Conservation (phyloP, 257 asterid species). For the Mentha longifolia region DNA sequence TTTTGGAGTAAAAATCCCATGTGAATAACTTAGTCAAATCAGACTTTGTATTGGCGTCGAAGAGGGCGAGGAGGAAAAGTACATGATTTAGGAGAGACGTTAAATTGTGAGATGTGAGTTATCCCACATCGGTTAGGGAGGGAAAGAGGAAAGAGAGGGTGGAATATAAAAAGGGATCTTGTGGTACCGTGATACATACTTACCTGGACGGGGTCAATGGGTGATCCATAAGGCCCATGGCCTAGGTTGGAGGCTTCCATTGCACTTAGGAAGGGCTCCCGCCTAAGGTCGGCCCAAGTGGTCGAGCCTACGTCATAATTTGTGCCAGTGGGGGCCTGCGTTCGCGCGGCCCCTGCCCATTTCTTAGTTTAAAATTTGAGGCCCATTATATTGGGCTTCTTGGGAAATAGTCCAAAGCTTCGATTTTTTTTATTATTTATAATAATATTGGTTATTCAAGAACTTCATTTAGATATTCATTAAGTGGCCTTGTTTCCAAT, state of each 20-base stretch:
- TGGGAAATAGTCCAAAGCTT: too few relatives aligned
- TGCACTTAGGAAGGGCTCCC: constrained; percentile 40
- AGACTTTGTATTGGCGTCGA: neutral
- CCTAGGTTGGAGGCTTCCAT: constrained; percentile 49
- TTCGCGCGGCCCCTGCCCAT: constrained; percentile 19
- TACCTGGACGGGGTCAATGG: constrained; percentile 54
- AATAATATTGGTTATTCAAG: too few relatives aligned
- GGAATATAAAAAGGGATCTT: neutral
- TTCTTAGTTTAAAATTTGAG: neutral
- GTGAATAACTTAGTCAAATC: neutral
- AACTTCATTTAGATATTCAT: too few relatives aligned
- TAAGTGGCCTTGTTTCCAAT: too few relatives aligned
- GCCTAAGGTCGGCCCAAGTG: constrained; percentile 43
- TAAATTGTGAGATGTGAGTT: neutral
- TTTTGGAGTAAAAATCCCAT: neutral
- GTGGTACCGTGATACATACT: neutral
- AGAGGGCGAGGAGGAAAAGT: too few relatives aligned
- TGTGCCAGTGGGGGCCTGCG: constrained; percentile 41
- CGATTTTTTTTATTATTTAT: too few relatives aligned
- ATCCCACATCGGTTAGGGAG: constrained; percentile 27
- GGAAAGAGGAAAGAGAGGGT: neutral
- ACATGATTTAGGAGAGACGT: too few relatives aligned
- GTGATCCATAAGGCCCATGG: constrained; percentile 37
- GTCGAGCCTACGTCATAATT: constrained; percentile 42
- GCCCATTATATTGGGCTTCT: too few relatives aligned